These are phyloP conservation scores for Eleusine coracana DNA, from an alignment of 176 grass and related monocot species.

Conservation along the genomic window DNA sequence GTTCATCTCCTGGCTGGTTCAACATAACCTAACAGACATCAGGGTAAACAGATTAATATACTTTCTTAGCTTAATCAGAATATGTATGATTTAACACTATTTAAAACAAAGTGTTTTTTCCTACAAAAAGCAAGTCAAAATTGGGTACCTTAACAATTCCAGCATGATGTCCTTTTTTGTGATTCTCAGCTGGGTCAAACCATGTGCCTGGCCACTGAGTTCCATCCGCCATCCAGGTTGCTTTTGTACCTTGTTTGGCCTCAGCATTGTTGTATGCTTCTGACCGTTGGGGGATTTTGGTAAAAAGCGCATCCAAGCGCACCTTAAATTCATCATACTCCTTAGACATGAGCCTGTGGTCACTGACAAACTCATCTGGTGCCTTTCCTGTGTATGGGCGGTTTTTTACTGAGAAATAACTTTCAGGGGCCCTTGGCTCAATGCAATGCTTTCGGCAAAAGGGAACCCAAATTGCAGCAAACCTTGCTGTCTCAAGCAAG, in stretches of 20 bases:
- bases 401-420: slow-evolving; percentile 47
- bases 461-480: slow-evolving; percentile 49
- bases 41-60: slow-evolving; percentile 9
- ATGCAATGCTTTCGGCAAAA: slow-evolving; percentile 60
- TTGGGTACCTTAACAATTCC: slow-evolving; percentile 45
- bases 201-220: slow-evolving; percentile 60
- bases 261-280: slow-evolving; percentile 28
- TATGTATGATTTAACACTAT: background rate
- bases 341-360: slow-evolving; percentile 19
- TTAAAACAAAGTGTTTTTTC: background rate
- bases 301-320: slow-evolving; percentile 41
- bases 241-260: slow-evolving; percentile 41
- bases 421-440: slow-evolving; percentile 55
- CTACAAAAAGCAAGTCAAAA: background rate
- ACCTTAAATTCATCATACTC: slow-evolving; percentile 57
- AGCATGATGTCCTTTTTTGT: slow-evolving; percentile 53
- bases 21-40: slow-evolving; percentile 49
- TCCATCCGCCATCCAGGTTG: slow-evolving; percentile 56
- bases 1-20: slow-evolving; percentile 35
- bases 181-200: slow-evolving; percentile 48
- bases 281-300: slow-evolving; percentile 36
- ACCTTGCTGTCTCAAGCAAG: slow-evolving; percentile 52
- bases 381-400: slow-evolving; percentile 43
- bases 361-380: slow-evolving; percentile 43
- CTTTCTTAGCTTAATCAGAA: slow-evolving; percentile 22